Conservation (phyloP, 805 yeast genomes). For the Yamadazyma nakazawae region DNA sequence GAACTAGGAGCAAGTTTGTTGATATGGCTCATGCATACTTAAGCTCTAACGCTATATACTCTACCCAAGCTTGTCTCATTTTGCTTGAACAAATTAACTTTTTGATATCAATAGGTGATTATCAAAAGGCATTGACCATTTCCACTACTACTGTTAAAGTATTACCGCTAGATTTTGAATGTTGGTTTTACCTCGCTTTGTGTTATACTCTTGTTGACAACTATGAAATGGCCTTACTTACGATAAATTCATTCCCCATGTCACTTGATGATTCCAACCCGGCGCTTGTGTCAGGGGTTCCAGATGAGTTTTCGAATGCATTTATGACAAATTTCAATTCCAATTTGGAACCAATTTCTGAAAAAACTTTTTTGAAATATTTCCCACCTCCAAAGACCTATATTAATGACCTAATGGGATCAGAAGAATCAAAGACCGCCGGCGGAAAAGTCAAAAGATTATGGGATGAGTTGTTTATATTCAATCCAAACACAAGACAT, state of each 20-base stretch:
- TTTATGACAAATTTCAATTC: slow-evolving; percentile 17
- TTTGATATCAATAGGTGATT: slow-evolving; percentile 51
- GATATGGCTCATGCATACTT: slow-evolving; percentile 21
- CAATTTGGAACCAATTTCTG: slow-evolving; percentile 24
- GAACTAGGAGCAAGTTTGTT: slow-evolving; percentile 23
- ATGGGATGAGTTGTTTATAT: slow-evolving; percentile 32
- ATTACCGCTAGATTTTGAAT: slow-evolving; percentile 71
- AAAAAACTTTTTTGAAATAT: slow-evolving; percentile 23
- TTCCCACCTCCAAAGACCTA: slow-evolving; percentile 27
- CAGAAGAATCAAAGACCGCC: background rate
- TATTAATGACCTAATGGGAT: background rate
- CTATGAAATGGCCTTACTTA: slow-evolving; percentile 55
- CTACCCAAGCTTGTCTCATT: slow-evolving; percentile 55
- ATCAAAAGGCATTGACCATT: slow-evolving; percentile 53
- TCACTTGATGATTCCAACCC: slow-evolving; percentile 35
- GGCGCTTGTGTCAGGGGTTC: slow-evolving; percentile 21
- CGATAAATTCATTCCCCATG: slow-evolving; percentile 72
- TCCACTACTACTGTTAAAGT: slow-evolving; percentile 61
- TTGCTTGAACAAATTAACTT: slow-evolving; percentile 63
- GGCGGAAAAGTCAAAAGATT: slow-evolving; percentile 28
- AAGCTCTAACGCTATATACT: slow-evolving; percentile 7
- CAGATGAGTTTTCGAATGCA: slow-evolving; percentile 23
- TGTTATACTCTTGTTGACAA: slow-evolving; percentile 57
- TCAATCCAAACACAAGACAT: slow-evolving; percentile 30
- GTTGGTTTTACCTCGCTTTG: slow-evolving; percentile 66